These are phyloP conservation scores for Leptographium flavum DNA, from an alignment of 2,329 filamentous ascomycete species.

Conservation along the genomic window DNA sequence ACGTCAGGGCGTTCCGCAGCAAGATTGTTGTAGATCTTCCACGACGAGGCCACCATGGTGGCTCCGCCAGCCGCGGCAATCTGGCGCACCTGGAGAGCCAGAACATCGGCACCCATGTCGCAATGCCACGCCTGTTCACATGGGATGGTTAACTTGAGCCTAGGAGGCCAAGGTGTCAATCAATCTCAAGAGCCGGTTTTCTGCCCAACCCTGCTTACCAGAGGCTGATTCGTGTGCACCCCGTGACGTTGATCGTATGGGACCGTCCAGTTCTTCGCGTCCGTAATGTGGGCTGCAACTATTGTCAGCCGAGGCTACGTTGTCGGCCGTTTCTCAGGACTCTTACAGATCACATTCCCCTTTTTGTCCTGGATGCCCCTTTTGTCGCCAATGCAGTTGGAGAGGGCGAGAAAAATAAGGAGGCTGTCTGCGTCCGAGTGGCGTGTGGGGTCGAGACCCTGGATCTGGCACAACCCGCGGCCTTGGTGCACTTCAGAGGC, in stretches of 20 bases:
- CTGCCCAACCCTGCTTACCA: constrained; percentile 20
- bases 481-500: constrained; percentile 24
- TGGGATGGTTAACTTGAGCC: no score
- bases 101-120: constrained; percentile 36
- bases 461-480: constrained; percentile 37
- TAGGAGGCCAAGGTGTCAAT: not conserved
- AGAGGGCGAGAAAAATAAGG: constrained; percentile 40
- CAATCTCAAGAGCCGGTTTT: not conserved
- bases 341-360: constrained; percentile 32
- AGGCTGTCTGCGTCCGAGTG: constrained; percentile 39
- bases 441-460: constrained; percentile 32
- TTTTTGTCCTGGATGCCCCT: constrained; percentile 35
- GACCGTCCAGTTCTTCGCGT: constrained; percentile 29
- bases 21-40: constrained; percentile 29
- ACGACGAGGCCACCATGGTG: constrained; percentile 29
- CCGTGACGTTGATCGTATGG: constrained; percentile 30
- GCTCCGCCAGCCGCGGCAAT: constrained; percentile 27
- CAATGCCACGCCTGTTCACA: constrained; percentile 36
- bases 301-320: not conserved
- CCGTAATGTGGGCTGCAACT: constrained; percentile 30
- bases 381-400: constrained; percentile 39
- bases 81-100: constrained; percentile 32
- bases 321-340: no score
- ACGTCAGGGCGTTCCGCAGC: constrained; percentile 21
- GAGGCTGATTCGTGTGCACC: constrained; percentile 31